Conservation (phyloP, 257 asterid species). For the Misopates orontium region DNA sequence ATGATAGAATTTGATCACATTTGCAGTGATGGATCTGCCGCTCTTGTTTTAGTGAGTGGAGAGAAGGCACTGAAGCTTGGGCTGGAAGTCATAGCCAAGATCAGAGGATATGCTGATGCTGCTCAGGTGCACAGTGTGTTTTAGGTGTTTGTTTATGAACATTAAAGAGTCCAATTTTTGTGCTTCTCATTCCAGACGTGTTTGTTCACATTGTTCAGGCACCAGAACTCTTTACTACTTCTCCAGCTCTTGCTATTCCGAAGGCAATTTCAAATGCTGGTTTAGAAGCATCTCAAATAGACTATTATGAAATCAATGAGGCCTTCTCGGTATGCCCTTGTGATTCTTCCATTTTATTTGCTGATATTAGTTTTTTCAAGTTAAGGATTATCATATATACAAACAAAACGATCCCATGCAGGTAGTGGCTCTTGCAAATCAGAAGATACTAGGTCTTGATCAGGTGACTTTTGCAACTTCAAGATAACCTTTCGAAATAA, state of each 20-base stretch:
- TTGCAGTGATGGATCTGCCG: conserved; percentile 98
- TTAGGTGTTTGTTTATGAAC: conserved; percentile 1
- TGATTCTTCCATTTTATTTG: conserved; percentile 19
- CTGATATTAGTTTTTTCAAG: conserved; percentile 7
- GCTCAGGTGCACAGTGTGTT: conserved; percentile 64
- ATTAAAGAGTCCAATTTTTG: background rate
- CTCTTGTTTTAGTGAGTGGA: conserved; percentile 94
- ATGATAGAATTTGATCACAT: conserved; percentile 26
- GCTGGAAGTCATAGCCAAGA: conserved; percentile 78
- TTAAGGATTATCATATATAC: conserved; percentile 13
- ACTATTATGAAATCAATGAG: conserved; percentile 92
- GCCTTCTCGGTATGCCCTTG: conserved; percentile 76
- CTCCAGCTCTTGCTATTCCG: conserved; percentile 96
- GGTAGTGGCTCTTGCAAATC: conserved; percentile 99
- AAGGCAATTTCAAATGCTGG: conserved; percentile 89
- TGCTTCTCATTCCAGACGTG: background rate
- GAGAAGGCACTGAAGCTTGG: conserved; percentile 82
- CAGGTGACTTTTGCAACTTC: conserved; percentile 53
- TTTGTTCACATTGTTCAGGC: conserved; percentile 54
- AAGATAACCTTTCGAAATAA: background rate
- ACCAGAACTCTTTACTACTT: conserved; percentile 89
- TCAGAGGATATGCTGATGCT: conserved; percentile 94
- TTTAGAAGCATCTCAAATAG: conserved; percentile 78
- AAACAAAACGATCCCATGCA: conserved; percentile 33
- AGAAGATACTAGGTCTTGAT: conserved; percentile 71